phyloP scores from a whole-genome alignment of 495 filamentous ascomycete species.

The Xylaria grammica region DNA sequence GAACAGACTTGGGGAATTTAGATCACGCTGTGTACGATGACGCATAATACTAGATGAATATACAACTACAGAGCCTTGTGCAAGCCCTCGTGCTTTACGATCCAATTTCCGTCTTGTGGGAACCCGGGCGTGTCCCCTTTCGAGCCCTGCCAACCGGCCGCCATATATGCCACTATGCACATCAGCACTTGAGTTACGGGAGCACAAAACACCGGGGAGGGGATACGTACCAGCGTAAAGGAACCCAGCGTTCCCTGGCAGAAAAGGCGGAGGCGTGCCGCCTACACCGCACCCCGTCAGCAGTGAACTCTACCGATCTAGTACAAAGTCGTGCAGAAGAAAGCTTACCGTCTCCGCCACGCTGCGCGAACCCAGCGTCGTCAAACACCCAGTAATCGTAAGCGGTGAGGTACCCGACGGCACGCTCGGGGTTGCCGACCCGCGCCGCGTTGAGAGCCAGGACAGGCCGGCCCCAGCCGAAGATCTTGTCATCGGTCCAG shows the following conservation, averaged over 20 bases:
- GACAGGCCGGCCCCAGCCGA: conserved; percentile 48
- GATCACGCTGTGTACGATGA: not conserved
- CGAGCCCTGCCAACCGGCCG: conserved; percentile 32
- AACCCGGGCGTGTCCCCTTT: conserved; percentile 25
- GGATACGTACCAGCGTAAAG: conserved; percentile 33
- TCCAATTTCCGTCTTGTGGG: conserved; percentile 17
- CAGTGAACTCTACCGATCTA: no score
- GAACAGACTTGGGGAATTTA: not conserved
- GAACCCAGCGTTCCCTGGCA: conserved; percentile 34
- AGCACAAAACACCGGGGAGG: not conserved
- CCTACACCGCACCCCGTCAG: conserved; percentile 5
- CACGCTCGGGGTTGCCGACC: conserved; percentile 39
- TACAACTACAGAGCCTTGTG: conserved; percentile 8
- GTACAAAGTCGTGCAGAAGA: no score
- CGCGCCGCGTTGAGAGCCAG: conserved; percentile 46
- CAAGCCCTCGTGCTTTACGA: conserved; percentile 19
- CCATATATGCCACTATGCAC: conserved; percentile 30
- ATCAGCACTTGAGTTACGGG: not conserved
- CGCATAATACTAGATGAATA: not conserved
- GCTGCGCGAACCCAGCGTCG: conserved; percentile 47
- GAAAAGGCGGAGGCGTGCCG: conserved; percentile 35
- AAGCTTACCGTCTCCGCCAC: conserved; percentile 34
- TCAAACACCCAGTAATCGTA: conserved; percentile 47
- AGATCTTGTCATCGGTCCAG: conserved; percentile 48
- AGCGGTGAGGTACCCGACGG: conserved; percentile 42